These are phyloP conservation scores for Asterophora lycoperdoides DNA, from an alignment of 768 basidiomycete genomes.

Conservation along the genomic window DNA sequence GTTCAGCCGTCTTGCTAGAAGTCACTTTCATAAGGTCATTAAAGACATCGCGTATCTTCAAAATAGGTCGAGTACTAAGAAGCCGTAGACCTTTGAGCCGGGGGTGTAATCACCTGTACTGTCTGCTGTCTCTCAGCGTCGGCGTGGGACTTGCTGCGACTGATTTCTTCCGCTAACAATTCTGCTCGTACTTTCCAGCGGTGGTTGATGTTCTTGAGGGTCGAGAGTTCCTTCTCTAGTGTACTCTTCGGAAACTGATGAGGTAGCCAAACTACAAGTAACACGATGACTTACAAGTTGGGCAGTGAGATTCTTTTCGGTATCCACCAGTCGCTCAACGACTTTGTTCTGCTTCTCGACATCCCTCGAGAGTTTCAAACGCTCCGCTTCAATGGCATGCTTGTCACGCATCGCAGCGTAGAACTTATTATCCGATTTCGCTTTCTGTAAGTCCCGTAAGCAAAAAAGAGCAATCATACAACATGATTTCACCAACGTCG, in stretches of 20 bases:
- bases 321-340: constrained; percentile 61
- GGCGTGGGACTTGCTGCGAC: constrained; percentile 28
- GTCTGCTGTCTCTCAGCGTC: constrained; percentile 37
- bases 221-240: constrained; percentile 43
- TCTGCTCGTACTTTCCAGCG: constrained; percentile 22
- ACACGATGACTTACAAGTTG: constrained; percentile 52
- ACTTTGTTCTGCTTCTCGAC: constrained; percentile 46
- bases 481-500: constrained; percentile 61
- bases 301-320: constrained; percentile 52
- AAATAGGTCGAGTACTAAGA: background rate
- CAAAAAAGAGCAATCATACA: background rate
- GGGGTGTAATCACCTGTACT: constrained; percentile 35
- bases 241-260: constrained; percentile 25
- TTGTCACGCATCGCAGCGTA: constrained; percentile 87
- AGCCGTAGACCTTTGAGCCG: background rate
- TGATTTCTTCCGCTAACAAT: constrained; percentile 27
- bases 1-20: constrained; percentile 30
- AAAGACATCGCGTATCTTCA: constrained; percentile 26
- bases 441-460: constrained; percentile 55
- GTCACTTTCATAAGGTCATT: constrained; percentile 32
- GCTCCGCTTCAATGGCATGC: constrained; percentile 75
- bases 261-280: background rate
- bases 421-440: constrained; percentile 94
- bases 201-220: constrained; percentile 28
- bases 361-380: constrained; percentile 55